Evolutionary conservation across 2,329 filamentous ascomycete genomes (phyloP).

Genomic region (Nigrograna mackinnonii): DNA sequence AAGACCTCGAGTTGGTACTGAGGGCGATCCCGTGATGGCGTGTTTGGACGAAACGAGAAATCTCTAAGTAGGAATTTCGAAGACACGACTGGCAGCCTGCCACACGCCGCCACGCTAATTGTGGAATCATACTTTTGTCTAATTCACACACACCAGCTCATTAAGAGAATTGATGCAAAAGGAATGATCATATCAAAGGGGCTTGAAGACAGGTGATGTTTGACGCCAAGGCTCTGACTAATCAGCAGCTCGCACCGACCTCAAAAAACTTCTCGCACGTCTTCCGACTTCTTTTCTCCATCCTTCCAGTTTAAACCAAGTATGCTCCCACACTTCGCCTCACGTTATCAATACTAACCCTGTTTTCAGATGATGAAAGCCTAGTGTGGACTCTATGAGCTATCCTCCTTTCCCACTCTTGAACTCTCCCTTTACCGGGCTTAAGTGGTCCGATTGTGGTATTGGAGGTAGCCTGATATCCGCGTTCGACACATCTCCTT

Average conservation of each 20-base stretch:
- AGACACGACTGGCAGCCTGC: slow-evolving; percentile 17
- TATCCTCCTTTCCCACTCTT: slow-evolving; percentile 66
- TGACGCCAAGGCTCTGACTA: slow-evolving; percentile 44
- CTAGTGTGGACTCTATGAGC: slow-evolving; percentile 93
- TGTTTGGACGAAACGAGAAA: slow-evolving; percentile 34
- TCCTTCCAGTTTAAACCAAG: slow-evolving; percentile 99
- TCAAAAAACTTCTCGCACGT: slow-evolving; percentile 32
- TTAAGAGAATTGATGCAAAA: slow-evolving; percentile 19
- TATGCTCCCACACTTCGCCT: slow-evolving; percentile 57
- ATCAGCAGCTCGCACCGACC: slow-evolving; percentile 29
- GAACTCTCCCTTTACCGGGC: slow-evolving; percentile 88
- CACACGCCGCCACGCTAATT: too few species aligned
- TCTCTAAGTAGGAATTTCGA: slow-evolving; percentile 35
- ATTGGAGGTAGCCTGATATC: slow-evolving; percentile 82
- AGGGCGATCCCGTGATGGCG: slow-evolving; percentile 30
- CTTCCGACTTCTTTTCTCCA: slow-evolving; percentile 61
- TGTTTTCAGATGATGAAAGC: slow-evolving; percentile 94
- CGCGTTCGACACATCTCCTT: slow-evolving; percentile 99
- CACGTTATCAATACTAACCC: slow-evolving; percentile 21
- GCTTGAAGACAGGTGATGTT: too few species aligned
- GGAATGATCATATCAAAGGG: slow-evolving; percentile 25
- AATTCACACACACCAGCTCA: too few species aligned
- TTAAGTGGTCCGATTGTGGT: slow-evolving; percentile 80
- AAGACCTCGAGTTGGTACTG: neutral
- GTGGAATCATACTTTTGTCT: too few species aligned